These are phyloP conservation scores for Haberlea rhodopensis DNA, from an alignment of 257 asterid genomes.

Conservation along the genomic window DNA sequence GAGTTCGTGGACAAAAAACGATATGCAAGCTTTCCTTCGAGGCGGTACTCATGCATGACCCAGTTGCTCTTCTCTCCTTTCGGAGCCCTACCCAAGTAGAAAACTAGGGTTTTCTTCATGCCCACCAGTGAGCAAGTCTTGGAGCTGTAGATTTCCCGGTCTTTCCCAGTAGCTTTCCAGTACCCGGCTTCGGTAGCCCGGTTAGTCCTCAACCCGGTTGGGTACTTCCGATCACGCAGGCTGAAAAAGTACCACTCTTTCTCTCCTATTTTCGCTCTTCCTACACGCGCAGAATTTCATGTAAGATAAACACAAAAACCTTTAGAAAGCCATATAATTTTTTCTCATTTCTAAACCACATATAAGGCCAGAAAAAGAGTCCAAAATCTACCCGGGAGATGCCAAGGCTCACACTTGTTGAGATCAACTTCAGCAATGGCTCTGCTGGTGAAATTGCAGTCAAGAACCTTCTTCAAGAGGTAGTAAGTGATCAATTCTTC, in stretches of 20 bases:
- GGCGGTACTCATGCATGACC: slow-evolving; percentile 97
- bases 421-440: slow-evolving; percentile 91
- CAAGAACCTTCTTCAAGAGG: slow-evolving; percentile 75
- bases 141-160: slow-evolving; percentile 76
- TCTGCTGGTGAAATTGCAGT: slow-evolving; percentile 50
- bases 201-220: slow-evolving; percentile 83
- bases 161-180: slow-evolving; percentile 97
- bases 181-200: slow-evolving; percentile 92
- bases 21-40: slow-evolving; percentile 79
- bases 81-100: slow-evolving; percentile 82
- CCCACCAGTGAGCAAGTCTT: slow-evolving; percentile 70
- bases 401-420: slow-evolving; percentile 96
- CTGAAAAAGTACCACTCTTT: slow-evolving; percentile 96
- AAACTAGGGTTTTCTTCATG: slow-evolving; percentile 99
- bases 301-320: not conserved
- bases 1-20: slow-evolving; percentile 65
- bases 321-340: too few species aligned
- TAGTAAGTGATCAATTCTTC: slow-evolving; percentile 85
- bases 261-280: slow-evolving; percentile 82
- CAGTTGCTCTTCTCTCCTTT: slow-evolving; percentile 85
- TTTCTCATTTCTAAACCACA: too few species aligned
- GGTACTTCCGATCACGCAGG: slow-evolving; percentile 78
- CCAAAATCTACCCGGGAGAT: slow-evolving; percentile 63
- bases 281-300: slow-evolving; percentile 24
- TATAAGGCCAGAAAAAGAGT: too few species aligned